Evolutionary conservation across 768 basidiomycete species (phyloP).

Genomic region (Mycena maculata): DNA sequence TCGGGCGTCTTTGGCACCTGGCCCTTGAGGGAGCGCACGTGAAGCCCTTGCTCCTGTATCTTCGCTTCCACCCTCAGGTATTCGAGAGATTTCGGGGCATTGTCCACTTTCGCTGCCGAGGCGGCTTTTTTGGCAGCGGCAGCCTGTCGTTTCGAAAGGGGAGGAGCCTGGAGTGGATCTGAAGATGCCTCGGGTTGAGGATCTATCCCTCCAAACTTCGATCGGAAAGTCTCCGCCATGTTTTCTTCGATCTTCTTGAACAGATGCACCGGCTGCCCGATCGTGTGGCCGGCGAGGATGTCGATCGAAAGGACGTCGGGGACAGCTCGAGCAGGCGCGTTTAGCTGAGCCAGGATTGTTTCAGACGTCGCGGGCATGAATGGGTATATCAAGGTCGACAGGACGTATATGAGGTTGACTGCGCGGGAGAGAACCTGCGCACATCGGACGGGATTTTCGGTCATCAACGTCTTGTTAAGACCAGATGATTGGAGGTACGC

Average conservation of each 20-base stretch:
- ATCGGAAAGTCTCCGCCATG: constrained; percentile 85
- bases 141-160: constrained; percentile 67
- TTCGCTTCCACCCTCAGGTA: constrained; percentile 78
- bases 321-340: constrained; percentile 86
- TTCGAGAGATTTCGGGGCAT: constrained; percentile 78
- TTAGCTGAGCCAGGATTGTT: constrained; percentile 85
- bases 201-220: constrained; percentile 79
- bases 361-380: constrained; percentile 96
- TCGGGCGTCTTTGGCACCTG: constrained; percentile 68
- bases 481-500: constrained; percentile 93
- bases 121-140: constrained; percentile 61
- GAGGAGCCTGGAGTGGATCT: constrained; percentile 57
- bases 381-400: constrained; percentile 88
- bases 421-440: constrained; percentile 92
- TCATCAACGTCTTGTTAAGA: constrained; percentile 90
- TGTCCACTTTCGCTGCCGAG: constrained; percentile 46
- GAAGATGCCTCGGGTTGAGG: constrained; percentile 49
- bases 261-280: constrained; percentile 88
- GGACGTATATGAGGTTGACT: constrained; percentile 90
- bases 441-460: constrained; percentile 84
- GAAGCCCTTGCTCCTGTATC: constrained; percentile 79
- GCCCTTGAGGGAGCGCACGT: constrained; percentile 78
- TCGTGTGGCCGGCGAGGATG: constrained; percentile 85
- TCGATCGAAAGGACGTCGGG: constrained; percentile 81
- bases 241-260: constrained; percentile 96